phyloP scores from a whole-genome alignment of 78 protist genomes.

The Diacronema lutheri region DNA sequence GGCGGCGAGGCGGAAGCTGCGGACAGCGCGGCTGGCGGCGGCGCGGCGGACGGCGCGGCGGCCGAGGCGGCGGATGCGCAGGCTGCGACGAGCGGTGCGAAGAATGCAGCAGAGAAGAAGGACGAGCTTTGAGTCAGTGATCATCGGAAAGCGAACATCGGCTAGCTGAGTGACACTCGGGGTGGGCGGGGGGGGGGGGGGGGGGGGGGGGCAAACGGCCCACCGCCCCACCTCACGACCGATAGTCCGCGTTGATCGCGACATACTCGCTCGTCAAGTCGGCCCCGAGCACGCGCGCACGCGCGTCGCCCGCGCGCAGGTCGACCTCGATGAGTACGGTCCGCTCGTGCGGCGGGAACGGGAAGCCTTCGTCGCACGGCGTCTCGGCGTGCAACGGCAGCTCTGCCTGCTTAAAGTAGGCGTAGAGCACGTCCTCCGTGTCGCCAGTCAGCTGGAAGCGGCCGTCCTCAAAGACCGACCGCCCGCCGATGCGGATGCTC shows the following conservation, averaged over 20 bases:
- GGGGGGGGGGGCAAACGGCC: too few species aligned
- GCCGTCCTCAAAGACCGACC: background rate
- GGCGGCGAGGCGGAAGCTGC: background rate
- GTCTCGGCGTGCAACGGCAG: too few species aligned
- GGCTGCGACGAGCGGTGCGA: too few species aligned
- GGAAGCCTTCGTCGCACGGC: too few species aligned
- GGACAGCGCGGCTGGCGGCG: background rate
- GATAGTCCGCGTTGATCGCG: background rate
- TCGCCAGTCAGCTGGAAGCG: background rate
- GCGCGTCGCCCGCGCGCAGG: background rate
- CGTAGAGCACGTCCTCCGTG: background rate
- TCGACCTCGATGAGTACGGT: background rate
- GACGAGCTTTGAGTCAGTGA: too few species aligned
- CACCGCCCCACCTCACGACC: too few species aligned
- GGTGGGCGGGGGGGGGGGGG: too few species aligned
- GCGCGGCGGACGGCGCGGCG: background rate
- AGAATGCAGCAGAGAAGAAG: too few species aligned
- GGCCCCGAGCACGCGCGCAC: background rate
- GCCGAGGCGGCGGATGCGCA: too few species aligned
- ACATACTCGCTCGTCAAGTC: slow-evolving; percentile 14
- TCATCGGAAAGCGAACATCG: too few species aligned
- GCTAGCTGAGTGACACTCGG: too few species aligned
- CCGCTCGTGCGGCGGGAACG: background rate
- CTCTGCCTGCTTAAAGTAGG: background rate
- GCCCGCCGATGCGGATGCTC: background rate